Conservation (phyloP, 1,284 basidiomycete genomes). For the Trichosporon asahii region DNA sequence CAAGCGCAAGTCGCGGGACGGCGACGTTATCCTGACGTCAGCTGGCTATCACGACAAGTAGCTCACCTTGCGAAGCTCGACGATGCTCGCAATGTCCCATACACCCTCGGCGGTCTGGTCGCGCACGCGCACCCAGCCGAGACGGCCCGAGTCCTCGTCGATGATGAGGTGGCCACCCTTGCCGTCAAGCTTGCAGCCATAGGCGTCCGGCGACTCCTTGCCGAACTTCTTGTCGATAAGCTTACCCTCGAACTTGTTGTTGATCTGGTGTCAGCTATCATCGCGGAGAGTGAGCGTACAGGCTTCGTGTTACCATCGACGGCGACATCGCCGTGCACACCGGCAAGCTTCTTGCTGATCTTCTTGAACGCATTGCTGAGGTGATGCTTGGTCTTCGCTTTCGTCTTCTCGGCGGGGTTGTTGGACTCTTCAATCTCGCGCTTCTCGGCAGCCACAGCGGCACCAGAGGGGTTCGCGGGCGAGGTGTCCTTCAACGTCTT, state of each 20-base stretch:
- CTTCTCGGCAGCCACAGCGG: background rate
- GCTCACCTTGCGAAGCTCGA: slow-evolving; percentile 14
- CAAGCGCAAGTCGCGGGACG: slow-evolving; percentile 51
- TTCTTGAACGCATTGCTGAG: slow-evolving; percentile 15
- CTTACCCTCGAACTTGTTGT: background rate
- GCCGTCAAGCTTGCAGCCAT: background rate
- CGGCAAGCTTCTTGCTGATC: slow-evolving; percentile 9
- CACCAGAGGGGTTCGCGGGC: background rate
- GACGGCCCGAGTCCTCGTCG: background rate
- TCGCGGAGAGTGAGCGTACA: background rate
- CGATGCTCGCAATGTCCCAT: slow-evolving; percentile 14
- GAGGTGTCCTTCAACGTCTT: slow-evolving; percentile 24
- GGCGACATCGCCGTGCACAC: slow-evolving; percentile 10
- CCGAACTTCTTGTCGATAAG: slow-evolving; percentile 12
- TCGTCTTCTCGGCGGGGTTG: background rate
- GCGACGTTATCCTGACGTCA: slow-evolving; percentile 33
- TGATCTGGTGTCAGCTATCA: background rate
- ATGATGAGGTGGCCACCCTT: slow-evolving; percentile 12
- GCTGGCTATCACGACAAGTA: slow-evolving; percentile 4
- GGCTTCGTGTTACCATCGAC: slow-evolving; percentile 7
- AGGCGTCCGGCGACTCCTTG: slow-evolving; percentile 9
- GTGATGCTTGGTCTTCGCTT: slow-evolving; percentile 1
- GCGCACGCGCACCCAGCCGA: background rate
- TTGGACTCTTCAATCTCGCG: background rate
- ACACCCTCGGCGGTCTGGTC: background rate